phyloP scores from a whole-genome alignment of 208 protist genomes.

The Acanthamoeba pearcei region DNA sequence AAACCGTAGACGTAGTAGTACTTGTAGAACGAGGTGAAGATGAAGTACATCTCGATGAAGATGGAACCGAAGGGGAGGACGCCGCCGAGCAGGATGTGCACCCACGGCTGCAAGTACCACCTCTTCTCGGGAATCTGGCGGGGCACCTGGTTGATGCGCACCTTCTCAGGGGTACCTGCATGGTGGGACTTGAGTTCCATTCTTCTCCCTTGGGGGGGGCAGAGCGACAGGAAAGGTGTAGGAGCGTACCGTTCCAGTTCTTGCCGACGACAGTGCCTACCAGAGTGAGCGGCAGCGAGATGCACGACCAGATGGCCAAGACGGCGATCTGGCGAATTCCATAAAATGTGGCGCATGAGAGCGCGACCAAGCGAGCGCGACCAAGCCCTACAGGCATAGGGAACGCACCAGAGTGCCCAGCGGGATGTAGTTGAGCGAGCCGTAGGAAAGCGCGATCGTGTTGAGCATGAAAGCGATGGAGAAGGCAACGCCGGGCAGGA shows the following conservation, averaged over 20 bases:
- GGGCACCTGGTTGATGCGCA: constrained; percentile 94
- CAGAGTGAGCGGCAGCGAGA: constrained; percentile 92
- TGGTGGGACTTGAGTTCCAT: neutral
- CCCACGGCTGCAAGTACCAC: constrained; percentile 84
- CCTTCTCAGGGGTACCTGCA: constrained; percentile 85
- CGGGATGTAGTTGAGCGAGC: constrained; percentile 81
- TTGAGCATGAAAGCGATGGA: constrained; percentile 89
- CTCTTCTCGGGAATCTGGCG: constrained; percentile 93
- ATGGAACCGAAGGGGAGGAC: constrained; percentile 96
- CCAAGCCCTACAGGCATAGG: neutral
- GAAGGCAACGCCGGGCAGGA: constrained; percentile 88
- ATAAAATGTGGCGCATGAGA: neutral
- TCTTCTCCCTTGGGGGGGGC: constrained; percentile 78
- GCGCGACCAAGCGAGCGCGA: neutral
- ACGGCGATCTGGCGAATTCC: constrained; percentile 79
- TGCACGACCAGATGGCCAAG: constrained; percentile 90
- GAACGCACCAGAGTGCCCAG: constrained; percentile 77
- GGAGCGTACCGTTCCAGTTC: constrained; percentile 71
- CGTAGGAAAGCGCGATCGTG: constrained; percentile 90
- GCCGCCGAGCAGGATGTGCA: constrained; percentile 91
- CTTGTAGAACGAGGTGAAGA: constrained; percentile 97
- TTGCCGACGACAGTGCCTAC: constrained; percentile 93
- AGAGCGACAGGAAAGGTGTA: neutral
- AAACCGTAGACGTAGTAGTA: constrained; percentile 98
- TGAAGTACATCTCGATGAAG: constrained; percentile 97